These are phyloP conservation scores for Typha latifolia DNA, from an alignment of 176 grass and related monocot species.

Conservation along the genomic window DNA sequence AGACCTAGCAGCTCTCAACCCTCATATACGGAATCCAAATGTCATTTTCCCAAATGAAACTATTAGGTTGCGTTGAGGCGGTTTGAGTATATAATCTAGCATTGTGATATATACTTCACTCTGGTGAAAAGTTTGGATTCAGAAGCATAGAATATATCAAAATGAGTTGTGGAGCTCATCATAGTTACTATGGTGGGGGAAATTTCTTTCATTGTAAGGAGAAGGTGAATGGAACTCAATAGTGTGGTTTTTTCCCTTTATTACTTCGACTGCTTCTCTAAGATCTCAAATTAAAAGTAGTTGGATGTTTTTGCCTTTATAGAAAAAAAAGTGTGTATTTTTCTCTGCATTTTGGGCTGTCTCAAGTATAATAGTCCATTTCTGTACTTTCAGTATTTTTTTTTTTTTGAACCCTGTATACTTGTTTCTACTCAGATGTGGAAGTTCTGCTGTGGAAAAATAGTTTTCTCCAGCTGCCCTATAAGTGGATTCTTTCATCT, in stretches of 20 bases:
- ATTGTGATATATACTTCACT: background rate
- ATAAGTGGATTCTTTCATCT: background rate
- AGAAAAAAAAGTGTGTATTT: background rate
- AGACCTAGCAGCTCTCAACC: slow-evolving; percentile 32
- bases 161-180: too few species aligned
- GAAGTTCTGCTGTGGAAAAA: background rate
- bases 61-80: slow-evolving; percentile 38
- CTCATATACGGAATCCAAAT: slow-evolving; percentile 70
- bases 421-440: too few species aligned
- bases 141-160: background rate
- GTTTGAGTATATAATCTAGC: background rate
- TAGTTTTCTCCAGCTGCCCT: background rate
- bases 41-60: slow-evolving; percentile 63
- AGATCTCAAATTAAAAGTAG: background rate
- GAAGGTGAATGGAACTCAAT: background rate
- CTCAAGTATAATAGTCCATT: too few species aligned
- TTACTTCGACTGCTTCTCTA: background rate
- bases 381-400: too few species aligned
- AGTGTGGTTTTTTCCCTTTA: background rate
- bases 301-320: background rate
- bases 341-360: too few species aligned
- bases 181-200: background rate
- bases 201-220: background rate
- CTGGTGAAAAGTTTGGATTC: background rate
- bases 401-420: too few species aligned